A percentile compares a stretch with the other conserved stretches of the same genome.
Evolutionary conservation across 257 asterid genomes (phyloP).

Genomic region (Solanum neorickii): DNA sequence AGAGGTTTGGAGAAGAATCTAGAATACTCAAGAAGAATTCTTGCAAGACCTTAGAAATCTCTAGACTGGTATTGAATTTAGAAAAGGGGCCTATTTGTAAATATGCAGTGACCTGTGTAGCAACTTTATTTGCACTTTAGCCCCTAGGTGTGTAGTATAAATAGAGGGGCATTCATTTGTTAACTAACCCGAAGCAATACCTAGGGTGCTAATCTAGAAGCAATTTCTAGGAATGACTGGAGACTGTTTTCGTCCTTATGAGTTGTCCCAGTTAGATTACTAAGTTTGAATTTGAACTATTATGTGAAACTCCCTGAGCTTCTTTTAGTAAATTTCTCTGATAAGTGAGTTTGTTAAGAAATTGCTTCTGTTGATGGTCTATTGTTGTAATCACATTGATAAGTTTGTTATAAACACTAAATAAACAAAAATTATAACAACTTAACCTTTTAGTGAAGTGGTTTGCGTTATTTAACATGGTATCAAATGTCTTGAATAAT

Average conservation of each 20-base stretch:
- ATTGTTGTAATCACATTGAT: background rate
- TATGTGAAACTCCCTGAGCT: background rate
- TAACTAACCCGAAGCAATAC: background rate
- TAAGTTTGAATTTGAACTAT: background rate
- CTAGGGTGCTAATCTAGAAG: background rate
- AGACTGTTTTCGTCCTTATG: background rate
- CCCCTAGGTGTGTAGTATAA: background rate
- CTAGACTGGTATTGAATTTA: background rate
- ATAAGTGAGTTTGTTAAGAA: background rate
- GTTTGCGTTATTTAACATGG: background rate
- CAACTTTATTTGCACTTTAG: background rate
- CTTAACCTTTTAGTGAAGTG: background rate
- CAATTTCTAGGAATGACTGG: background rate
- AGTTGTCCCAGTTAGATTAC: background rate
- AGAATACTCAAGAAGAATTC: background rate
- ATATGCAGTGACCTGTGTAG: background rate
- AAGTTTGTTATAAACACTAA: background rate
- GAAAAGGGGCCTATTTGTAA: background rate
- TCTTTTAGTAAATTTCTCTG: background rate
- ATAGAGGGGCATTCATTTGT: background rate
- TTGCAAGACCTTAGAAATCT: background rate
- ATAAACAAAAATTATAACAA: background rate
- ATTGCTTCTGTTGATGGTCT: background rate
- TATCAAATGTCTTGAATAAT: background rate
- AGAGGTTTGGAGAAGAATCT: background rate